phyloP scores from a whole-genome alignment of 805 yeast species.

The Teunomyces barrocoloradensis region DNA sequence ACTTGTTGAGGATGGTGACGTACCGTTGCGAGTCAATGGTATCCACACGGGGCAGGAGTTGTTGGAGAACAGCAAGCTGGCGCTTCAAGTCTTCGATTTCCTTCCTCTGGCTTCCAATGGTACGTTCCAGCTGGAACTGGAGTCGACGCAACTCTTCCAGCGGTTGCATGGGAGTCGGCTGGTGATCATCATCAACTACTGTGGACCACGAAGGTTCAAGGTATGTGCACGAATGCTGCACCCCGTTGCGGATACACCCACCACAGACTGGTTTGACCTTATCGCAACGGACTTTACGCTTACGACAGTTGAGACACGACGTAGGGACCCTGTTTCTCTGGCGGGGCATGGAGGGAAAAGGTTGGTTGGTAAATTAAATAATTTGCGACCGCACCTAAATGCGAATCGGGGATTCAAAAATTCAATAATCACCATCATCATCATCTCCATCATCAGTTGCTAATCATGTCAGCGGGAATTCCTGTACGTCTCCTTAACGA shows the following conservation, averaged over 20 bases:
- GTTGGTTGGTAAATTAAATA: background rate
- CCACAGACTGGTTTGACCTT: conserved; percentile 39
- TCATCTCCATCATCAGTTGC: background rate
- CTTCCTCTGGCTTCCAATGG: conserved; percentile 23
- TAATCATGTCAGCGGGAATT: conserved; percentile 62
- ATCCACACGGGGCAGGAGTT: conserved; percentile 6
- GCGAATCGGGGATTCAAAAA: conserved; percentile 2
- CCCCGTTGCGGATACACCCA: conserved; percentile 41
- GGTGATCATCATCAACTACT: background rate
- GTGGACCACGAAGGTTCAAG: conserved; percentile 39
- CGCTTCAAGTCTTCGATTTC: conserved; percentile 33
- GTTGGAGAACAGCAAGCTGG: conserved; percentile 20
- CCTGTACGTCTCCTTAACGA: conserved; percentile 87
- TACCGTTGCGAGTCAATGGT: background rate
- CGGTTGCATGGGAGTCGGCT: background rate
- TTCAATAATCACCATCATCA: background rate
- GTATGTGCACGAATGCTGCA: conserved; percentile 39
- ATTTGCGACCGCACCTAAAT: conserved; percentile 2
- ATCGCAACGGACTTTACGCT: conserved; percentile 44
- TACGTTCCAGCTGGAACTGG: conserved; percentile 17
- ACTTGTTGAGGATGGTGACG: conserved; percentile 21
- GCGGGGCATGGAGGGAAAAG: conserved; percentile 1
- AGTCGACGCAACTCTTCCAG: conserved; percentile 16
- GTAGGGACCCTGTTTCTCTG: conserved; percentile 38
- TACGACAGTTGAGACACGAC: conserved; percentile 39